Conservation (phyloP, 768 basidiomycete species). For the Astraeus odoratus region DNA sequence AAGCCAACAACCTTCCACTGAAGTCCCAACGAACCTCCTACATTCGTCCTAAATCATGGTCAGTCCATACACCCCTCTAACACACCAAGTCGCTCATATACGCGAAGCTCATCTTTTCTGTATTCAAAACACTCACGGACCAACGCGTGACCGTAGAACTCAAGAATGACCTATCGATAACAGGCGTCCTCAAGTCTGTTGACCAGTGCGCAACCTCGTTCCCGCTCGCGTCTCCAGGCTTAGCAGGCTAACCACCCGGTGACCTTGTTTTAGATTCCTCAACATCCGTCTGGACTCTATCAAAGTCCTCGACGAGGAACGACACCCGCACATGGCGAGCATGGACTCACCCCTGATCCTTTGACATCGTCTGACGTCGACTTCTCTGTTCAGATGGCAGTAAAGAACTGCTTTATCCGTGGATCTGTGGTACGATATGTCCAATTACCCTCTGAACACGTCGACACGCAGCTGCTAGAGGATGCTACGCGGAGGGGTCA, state of each 20-base stretch:
- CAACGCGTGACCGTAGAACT: slow-evolving; percentile 95
- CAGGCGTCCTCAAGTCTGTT: slow-evolving; percentile 91
- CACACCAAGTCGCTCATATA: slow-evolving; percentile 6
- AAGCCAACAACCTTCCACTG: too few species aligned
- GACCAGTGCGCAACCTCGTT: slow-evolving; percentile 69
- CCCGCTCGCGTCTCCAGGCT: neutral
- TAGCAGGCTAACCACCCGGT: slow-evolving; percentile 1
- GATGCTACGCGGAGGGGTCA: slow-evolving; percentile 94
- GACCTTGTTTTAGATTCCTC: slow-evolving; percentile 58
- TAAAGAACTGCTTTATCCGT: slow-evolving; percentile 98
- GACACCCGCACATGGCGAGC: slow-evolving; percentile 95
- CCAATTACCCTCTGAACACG: slow-evolving; percentile 83
- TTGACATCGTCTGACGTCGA: neutral
- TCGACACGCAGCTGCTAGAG: slow-evolving; percentile 92
- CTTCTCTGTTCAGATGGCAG: slow-evolving; percentile 68
- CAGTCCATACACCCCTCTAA: slow-evolving; percentile 2
- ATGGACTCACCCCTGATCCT: neutral
- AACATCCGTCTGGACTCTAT: slow-evolving; percentile 97
- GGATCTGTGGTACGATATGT: slow-evolving; percentile 98
- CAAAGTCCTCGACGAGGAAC: slow-evolving; percentile 82
- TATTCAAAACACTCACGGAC: slow-evolving; percentile 98
- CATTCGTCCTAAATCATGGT: slow-evolving; percentile 18
- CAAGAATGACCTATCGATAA: slow-evolving; percentile 97
- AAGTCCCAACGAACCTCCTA: neutral
- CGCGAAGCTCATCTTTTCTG: slow-evolving; percentile 80